phyloP scores from a whole-genome alignment of 164 flowering plant genomes.

The Amborella trichopoda region DNA sequence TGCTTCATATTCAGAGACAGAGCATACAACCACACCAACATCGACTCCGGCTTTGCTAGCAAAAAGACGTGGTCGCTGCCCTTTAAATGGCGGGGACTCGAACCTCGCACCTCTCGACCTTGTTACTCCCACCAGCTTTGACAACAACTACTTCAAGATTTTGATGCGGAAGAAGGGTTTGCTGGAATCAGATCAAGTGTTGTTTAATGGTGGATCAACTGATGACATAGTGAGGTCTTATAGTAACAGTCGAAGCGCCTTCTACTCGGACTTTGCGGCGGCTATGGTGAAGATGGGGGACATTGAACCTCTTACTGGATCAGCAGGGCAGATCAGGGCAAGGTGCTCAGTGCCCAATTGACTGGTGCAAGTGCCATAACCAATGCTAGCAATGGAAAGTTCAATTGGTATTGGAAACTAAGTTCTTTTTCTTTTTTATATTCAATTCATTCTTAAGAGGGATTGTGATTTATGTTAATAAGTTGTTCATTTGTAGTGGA shows the following conservation, averaged over 20 bases:
- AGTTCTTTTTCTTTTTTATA: no score
- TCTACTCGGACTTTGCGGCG: constrained; percentile 12
- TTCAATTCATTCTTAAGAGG: no score
- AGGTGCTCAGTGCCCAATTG: constrained; percentile 7
- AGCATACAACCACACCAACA: no score
- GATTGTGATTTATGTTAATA: no score
- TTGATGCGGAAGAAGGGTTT: constrained; percentile 14
- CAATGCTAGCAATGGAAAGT: no score
- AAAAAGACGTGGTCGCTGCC: no score
- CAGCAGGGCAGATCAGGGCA: constrained; percentile 7
- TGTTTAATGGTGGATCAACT: constrained; percentile 12
- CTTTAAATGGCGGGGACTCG: constrained; percentile 12
- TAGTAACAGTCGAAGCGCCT: not conserved
- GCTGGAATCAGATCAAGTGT: constrained; percentile 20
- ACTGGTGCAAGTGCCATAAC: no score
- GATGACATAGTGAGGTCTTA: constrained; percentile 9
- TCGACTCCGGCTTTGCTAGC: no score
- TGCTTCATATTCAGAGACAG: no score
- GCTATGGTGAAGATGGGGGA: constrained; percentile 18
- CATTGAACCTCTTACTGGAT: constrained; percentile 11
- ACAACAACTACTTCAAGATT: constrained; percentile 14
- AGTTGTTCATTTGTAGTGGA: no score
- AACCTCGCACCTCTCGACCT: constrained; percentile 18
- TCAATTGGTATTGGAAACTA: no score
- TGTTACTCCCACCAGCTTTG: constrained; percentile 12